Percentiles rank a stretch among this genome's conserved stretches.
Evolutionary conservation across 1,139 yeast species (phyloP).

Genomic region (Pichia cactophila): DNA sequence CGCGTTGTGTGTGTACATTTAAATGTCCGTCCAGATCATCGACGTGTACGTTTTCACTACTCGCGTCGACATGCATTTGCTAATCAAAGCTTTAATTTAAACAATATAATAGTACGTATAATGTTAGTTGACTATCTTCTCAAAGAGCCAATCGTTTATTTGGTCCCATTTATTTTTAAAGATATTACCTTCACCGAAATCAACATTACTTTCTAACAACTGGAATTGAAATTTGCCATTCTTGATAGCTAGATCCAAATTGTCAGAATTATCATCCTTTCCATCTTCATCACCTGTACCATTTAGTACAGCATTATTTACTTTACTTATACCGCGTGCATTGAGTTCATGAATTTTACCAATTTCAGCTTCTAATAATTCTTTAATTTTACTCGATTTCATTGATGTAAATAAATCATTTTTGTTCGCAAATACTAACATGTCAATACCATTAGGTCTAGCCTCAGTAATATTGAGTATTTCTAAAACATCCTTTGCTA

Average conservation of each 20-base stretch:
- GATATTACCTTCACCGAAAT: slow-evolving; percentile 65
- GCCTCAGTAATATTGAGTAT: slow-evolving; percentile 52
- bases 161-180: slow-evolving; percentile 46
- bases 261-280: slow-evolving; percentile 27
- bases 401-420: slow-evolving; percentile 77
- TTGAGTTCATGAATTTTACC: slow-evolving; percentile 44
- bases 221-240: slow-evolving; percentile 46
- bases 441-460: slow-evolving; percentile 57
- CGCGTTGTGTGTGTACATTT: no score
- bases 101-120: background rate
- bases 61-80: no score
- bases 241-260: slow-evolving; percentile 27
- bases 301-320: slow-evolving; percentile 29
- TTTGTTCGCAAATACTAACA: slow-evolving; percentile 74
- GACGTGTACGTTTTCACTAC: no score
- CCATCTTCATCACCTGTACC: slow-evolving; percentile 28
- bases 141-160: slow-evolving; percentile 70
- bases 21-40: no score
- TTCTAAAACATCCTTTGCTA: slow-evolving; percentile 49
- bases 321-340: slow-evolving; percentile 35
- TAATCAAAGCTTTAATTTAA: background rate
- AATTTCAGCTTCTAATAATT: slow-evolving; percentile 57
- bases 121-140: slow-evolving; percentile 48
- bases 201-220: slow-evolving; percentile 66
- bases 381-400: slow-evolving; percentile 54